Base-by-base conservation (phyloP, 345 rosid genomes). In the Populus davidiana region DNA sequence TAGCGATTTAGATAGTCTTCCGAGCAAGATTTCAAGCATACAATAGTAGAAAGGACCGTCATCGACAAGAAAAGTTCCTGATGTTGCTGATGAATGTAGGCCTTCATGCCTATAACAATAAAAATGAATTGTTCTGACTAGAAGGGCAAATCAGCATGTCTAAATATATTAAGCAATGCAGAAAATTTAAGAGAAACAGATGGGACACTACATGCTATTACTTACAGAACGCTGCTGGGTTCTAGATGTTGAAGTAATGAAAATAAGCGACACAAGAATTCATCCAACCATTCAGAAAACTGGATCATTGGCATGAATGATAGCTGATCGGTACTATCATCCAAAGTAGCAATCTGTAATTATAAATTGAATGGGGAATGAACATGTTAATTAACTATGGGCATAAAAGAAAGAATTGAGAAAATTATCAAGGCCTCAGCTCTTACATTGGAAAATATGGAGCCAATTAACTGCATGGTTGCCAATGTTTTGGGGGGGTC, bases 401-500 rank as follows among this genome's bases (percentile, higher is more conserved):
- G 21, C 67, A 63, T 29, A 70, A 27, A 69, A 74, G 10, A 61
- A 67, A 61, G 12, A 71, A 63, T 71, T 61, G 27, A 64, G 2
- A 47, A 36, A 69, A 43, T 79, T 36, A 47, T 41, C 17, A 7
- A 49, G 70, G 50, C 41, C 50, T 77, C 70, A 25, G 66, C 82
- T 85, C 91, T 88, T 88, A 96, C 99, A 88, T 92, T 96, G 84
- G 99, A 96, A 89, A 96, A 96, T 84, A 93, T 90, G 75, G 98
- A 93, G 78, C 99, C 97, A 85, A 96, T 92, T 75, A 93, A 84
- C 83, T 96, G 99, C 98, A 96, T 88, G 39, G 96, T 93, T 67
- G 98, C 98, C 89, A 91, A 84, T 69, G 99, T 92, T 86, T 96
- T 96, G 27, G 98, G 99, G 78, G 99, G 99, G 81, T 96, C 99